Evolutionary conservation across 306 rosid species (phyloP).

Genomic region (Chamaecrista fasciculata): DNA sequence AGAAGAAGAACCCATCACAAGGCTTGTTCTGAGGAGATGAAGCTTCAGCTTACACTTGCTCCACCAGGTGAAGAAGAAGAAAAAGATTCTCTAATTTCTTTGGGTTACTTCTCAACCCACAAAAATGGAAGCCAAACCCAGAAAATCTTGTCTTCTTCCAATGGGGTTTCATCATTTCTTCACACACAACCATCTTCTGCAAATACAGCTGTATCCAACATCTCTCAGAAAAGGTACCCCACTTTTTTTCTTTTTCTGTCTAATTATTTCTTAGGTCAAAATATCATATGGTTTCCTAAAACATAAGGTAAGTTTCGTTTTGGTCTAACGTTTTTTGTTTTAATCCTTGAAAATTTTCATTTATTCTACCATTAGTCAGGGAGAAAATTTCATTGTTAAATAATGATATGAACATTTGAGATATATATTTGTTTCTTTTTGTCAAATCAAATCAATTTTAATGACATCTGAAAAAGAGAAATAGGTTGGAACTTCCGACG

Average conservation of each 20-base stretch:
- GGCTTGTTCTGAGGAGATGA: conserved; percentile 55
- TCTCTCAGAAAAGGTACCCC: conserved; percentile 77
- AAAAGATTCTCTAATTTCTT: conserved; percentile 45
- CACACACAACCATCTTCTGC: conserved; percentile 46
- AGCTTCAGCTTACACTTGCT: conserved; percentile 84
- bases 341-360: no score
- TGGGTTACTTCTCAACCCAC: conserved; percentile 38
- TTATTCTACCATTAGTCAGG: no score
- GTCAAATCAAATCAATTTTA: no score
- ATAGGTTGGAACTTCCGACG: no score
- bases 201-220: conserved; percentile 58
- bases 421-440: no score
- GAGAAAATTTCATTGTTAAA: no score
- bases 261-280: conserved; percentile 4
- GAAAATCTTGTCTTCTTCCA: conserved; percentile 36
- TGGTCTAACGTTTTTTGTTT: no score
- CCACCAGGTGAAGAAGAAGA: conserved; percentile 71
- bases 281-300: no score
- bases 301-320: no score
- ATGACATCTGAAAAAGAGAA: no score
- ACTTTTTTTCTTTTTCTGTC: conserved; percentile 19
- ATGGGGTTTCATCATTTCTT: conserved; percentile 46
- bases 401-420: no score
- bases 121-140: conserved; percentile 33
- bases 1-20: conserved; percentile 39